Evolutionary conservation across 495 filamentous ascomycete species (phyloP).

Genomic region (Penicillium mononematosum): DNA sequence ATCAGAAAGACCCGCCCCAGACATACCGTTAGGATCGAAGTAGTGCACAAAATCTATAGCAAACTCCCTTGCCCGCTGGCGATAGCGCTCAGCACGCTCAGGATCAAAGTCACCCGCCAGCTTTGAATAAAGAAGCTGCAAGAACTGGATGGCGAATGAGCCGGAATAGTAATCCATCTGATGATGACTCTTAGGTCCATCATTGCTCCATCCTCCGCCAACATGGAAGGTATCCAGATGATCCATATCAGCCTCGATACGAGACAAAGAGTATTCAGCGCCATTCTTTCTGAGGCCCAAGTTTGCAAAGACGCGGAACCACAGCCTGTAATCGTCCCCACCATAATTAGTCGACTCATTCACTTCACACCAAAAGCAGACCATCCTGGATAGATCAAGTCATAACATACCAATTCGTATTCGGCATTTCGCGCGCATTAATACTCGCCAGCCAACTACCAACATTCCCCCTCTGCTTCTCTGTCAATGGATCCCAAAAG

Average conservation of each 20-base stretch:
- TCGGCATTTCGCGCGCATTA: slow-evolving; percentile 70
- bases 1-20: not conserved
- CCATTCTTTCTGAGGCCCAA: slow-evolving; percentile 70
- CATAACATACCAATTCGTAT: slow-evolving; percentile 53
- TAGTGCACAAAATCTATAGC: slow-evolving; percentile 73
- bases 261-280: slow-evolving; percentile 61
- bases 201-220: slow-evolving; percentile 76
- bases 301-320: slow-evolving; percentile 83
- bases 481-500: slow-evolving; percentile 66
- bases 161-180: slow-evolving; percentile 86
- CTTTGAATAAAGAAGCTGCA: slow-evolving; percentile 75
- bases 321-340: slow-evolving; percentile 41
- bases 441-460: slow-evolving; percentile 68
- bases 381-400: not conserved
- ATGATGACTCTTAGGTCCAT: slow-evolving; percentile 71
- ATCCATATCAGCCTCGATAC: slow-evolving; percentile 69
- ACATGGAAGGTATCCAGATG: slow-evolving; percentile 78
- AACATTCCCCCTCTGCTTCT: slow-evolving; percentile 58
- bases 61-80: slow-evolving; percentile 59
- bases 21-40: slow-evolving; percentile 61
- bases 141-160: slow-evolving; percentile 74
- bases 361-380: not conserved
- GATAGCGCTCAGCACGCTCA: slow-evolving; percentile 65
- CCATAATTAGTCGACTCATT: not conserved
- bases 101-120: slow-evolving; percentile 68